Evolutionary conservation across 2,329 filamentous ascomycete species (phyloP), one percentile per base, ranked within the genome.

Genomic region (Aspergillus sclerotialis): DNA sequence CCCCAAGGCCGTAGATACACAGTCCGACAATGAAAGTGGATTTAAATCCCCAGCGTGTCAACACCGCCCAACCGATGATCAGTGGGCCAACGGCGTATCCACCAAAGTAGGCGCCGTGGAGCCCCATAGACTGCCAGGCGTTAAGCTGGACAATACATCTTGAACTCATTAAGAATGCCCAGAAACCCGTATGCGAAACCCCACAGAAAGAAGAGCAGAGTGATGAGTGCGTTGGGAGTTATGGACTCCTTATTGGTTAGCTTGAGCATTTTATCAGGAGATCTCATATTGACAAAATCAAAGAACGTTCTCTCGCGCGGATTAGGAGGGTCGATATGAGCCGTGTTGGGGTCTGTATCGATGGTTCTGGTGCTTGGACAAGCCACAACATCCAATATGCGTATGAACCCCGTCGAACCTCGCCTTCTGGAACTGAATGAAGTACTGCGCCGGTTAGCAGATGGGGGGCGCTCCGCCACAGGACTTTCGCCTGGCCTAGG

Each of bases 151-250:
- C 70, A 9, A 78, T 68, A 9, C n/a, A n/a, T 52, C 44, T 46
- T 77, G 71, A 45, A 80, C 80, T 56, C 50, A 55, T 94, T 94
- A 17, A 95, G 72, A 0, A 81, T 82, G 50, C 92, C 87, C 5
- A 94, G 68, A 2, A 94, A 72, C 1, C 89, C 89, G 48, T 94
- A 94, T 0, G 87, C 88, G 38, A 94, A 82, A 0, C 89, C 89
- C 88, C 87, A 94, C 3, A 94, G 67, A 44, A 94, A 79, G 62
- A 94, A 94, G 0, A 94, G 67, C 5, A 89, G 73, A 1, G 84
- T 85, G 14, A 93, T 86, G 43, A 86, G 44, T 2, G 70, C 61
- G 14, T 76, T 67, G 0, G 76, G 75, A 24, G 73, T 71, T 7
- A 78, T 50, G 0, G 74, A 77, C 44, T 80, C 73, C 33, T 64